Evolutionary conservation across 2,329 filamentous ascomycete species (phyloP), one percentile per base, ranked within the genome.

Genomic region (Pestalotiopsis sp.): DNA sequence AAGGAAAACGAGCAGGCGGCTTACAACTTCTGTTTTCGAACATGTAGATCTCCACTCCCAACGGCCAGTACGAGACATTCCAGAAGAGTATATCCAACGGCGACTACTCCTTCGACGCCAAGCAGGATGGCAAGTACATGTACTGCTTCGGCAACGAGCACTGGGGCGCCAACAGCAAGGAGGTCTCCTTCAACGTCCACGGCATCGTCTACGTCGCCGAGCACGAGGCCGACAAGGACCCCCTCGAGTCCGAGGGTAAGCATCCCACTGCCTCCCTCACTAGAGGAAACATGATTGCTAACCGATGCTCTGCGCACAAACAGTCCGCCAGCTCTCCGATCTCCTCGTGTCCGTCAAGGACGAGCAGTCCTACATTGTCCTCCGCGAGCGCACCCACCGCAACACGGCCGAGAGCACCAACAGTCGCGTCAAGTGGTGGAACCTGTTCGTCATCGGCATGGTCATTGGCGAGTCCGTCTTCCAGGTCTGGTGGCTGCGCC

Each of bases 131-230:
- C 73, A 94, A 93, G 83, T 98, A 93, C 85, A 86, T 89, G 68
- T 99, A 99, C 90, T 99, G 96, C 90, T 99, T 99, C 85, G 97
- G 96, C 83, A 99, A 99, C 83, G 95, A 98, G 86, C 92, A 96
- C 81, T 99, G 95, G 94, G 93, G 93, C 69, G 94, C 95, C 69
- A 94, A 94, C 81, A 97, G 90, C 80, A 99, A 99, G 84, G 96
- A 99, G 82, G 95, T 99, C 66, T 97, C 94, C 68, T 99, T 99
- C 90, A 99, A 99, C 81, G 96, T 99, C 66, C 96, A 99, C 83
- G 96, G 96, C 75, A 94, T 99, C 73, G 95, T 99, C 79, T 99
- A 98, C 82, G 94, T 99, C 65, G 92, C 93, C 68, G 96, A 98
- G 82, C 86, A 88, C 70, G 95, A 98, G 76, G 87, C 92, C 70